These are phyloP conservation scores for Mucor plumbeus DNA, from an alignment of 371 early-diverging fungal species.

Conservation along the genomic window DNA sequence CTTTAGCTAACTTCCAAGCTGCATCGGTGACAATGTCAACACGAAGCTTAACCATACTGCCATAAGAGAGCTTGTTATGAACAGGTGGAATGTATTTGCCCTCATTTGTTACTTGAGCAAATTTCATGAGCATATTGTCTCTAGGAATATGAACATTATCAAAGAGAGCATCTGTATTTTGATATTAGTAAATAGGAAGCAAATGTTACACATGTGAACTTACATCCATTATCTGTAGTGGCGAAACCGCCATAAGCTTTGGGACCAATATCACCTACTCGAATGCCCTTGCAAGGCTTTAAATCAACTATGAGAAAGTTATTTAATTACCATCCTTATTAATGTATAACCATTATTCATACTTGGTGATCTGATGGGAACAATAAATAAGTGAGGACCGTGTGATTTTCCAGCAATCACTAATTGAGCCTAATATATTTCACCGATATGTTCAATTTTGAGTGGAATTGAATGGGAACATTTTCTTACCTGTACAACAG, in stretches of 20 bases:
- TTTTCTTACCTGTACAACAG: slow-evolving; percentile 67
- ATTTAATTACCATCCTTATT: neutral
- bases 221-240: slow-evolving; percentile 84
- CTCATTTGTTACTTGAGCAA: slow-evolving; percentile 69
- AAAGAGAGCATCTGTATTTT: slow-evolving; percentile 61
- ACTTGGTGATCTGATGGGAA: slow-evolving; percentile 78
- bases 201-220: slow-evolving; percentile 20
- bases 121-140: slow-evolving; percentile 81
- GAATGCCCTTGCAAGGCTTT: slow-evolving; percentile 74
- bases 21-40: slow-evolving; percentile 67
- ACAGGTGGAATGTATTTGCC: slow-evolving; percentile 66
- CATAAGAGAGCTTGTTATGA: slow-evolving; percentile 71
- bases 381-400: slow-evolving; percentile 87
- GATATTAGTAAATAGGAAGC: neutral
- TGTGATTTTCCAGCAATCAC: slow-evolving; percentile 73
- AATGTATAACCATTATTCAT: slow-evolving; percentile 9
- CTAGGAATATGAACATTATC: slow-evolving; percentile 78
- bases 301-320: slow-evolving; percentile 57
- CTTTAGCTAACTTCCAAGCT: slow-evolving; percentile 58
- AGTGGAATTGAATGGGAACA: neutral
- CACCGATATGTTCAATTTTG: neutral
- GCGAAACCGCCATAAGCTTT: slow-evolving; percentile 76
- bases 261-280: slow-evolving; percentile 89
- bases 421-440: slow-evolving; percentile 66
- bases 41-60: slow-evolving; percentile 79